Evolutionary conservation across 2,329 filamentous ascomycete species (phyloP).

Genomic region (Colletotrichum trifolii): DNA sequence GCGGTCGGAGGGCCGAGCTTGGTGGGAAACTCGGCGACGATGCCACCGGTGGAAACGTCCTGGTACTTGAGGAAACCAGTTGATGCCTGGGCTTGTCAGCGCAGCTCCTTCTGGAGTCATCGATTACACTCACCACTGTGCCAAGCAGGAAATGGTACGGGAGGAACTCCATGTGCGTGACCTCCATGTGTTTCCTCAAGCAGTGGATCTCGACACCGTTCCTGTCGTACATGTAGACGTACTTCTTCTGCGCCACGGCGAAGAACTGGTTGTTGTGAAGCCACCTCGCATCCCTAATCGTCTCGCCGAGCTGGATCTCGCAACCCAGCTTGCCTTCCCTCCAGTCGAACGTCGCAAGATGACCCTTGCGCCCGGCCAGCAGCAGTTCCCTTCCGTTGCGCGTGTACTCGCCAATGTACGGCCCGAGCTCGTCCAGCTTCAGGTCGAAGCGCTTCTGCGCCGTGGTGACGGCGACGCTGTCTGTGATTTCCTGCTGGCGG

Average conservation of each 20-base stretch:
- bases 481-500: conserved; percentile 84
- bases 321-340: conserved; percentile 89
- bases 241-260: conserved; percentile 95
- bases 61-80: conserved; percentile 92
- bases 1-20: conserved; percentile 85
- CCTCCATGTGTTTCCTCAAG: conserved; percentile 89
- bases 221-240: conserved; percentile 95
- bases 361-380: conserved; percentile 89
- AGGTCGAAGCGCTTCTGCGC: conserved; percentile 95
- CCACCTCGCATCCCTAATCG: conserved; percentile 88
- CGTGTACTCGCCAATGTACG: conserved; percentile 90
- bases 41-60: conserved; percentile 91
- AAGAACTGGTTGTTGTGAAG: conserved; percentile 95
- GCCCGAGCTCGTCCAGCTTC: conserved; percentile 83
- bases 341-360: conserved; percentile 98
- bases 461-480: conserved; percentile 80
- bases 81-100: conserved; percentile 67
- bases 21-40: conserved; percentile 87
- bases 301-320: conserved; percentile 91
- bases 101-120: background rate
- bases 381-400: conserved; percentile 88
- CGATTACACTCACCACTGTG: conserved; percentile 72
- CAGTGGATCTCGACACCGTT: conserved; percentile 93
- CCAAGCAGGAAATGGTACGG: conserved; percentile 96
- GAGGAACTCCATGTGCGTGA: conserved; percentile 93